A percentile compares a stretch with the other conserved stretches of the same genome.
These are phyloP conservation scores for Ulmus americana DNA, from an alignment of 331 rosid genomes.

Conservation along the genomic window DNA sequence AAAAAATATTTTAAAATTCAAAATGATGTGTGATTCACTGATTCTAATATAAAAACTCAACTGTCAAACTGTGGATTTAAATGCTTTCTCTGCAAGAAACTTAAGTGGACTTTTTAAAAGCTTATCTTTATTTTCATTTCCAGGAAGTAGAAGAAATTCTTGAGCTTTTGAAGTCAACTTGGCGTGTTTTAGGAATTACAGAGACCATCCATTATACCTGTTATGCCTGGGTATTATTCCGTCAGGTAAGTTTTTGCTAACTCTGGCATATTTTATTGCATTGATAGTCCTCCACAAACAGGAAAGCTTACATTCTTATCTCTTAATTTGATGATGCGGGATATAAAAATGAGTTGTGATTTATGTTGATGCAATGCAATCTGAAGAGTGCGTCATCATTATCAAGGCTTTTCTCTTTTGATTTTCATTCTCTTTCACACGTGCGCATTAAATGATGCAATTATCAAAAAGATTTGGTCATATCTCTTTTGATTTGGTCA, in stretches of 20 bases:
- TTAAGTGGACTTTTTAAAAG: conserved; percentile 14
- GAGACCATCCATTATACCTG: conserved; percentile 94
- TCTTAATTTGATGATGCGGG: neutral
- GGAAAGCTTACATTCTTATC: neutral
- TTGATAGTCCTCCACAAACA: neutral
- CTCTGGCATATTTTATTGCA: conserved; percentile 7
- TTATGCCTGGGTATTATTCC: conserved; percentile 94
- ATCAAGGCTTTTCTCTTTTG: no score
- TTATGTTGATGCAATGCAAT: neutral
- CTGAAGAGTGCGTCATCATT: no score
- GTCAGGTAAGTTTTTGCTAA: conserved; percentile 55
- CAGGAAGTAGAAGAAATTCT: conserved; percentile 97
- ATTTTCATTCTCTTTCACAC: no score
- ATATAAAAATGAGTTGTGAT: neutral
- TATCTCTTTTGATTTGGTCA: no score
- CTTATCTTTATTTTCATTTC: conserved; percentile 30
- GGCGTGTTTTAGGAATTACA: conserved; percentile 94
- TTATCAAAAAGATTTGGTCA: no score
- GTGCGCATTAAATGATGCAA: no score
- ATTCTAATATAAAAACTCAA: no score
- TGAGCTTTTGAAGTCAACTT: conserved; percentile 88
- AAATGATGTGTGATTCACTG: no score
- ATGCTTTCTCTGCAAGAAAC: neutral
- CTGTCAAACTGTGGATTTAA: no score
- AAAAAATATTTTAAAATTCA: no score